Base-by-base conservation (phyloP, 2,329 filamentous ascomycete species). In the Paecilomyces sp. region DNA sequence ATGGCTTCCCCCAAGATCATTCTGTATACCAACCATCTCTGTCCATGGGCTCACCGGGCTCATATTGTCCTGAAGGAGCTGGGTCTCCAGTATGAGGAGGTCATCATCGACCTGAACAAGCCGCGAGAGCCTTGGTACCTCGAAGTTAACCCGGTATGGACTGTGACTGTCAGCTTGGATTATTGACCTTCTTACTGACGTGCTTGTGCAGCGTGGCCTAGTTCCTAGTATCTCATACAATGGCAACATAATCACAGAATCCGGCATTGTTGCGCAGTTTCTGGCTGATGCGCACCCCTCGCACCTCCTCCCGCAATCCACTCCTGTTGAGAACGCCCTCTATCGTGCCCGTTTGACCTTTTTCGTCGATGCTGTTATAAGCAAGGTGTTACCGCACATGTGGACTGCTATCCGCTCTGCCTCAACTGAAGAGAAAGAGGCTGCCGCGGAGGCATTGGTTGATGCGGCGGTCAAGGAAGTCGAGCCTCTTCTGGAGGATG, bases 61-160 rank as follows among this genome's bases (percentile, higher is more conserved):
- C 87, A 92, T 66, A 90, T 91, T 61, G 83, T 83, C 5, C 81
- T 92, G 28, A 80, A 82, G 31, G 89, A 91, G 69, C 82, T 89
- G 12, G 80, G 80, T 11, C 69, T 92, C 31, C 79, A 83, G 0
- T 90, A 85, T 67, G 85, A 90, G 60, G 86, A 91, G 65, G 85
- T 89, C 61, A 84, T 85, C 60, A 89, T 95, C 66, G 88, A 93
- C 71, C 80, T 94, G 54, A 74, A 77, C 65, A 82, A 75, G 9
- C 90, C 90, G 0, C 85, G 90, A 9, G 85, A 88, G 30, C 79
- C 83, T 41, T 90, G 87, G 79, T 94, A 93, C 71, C 82, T 94
- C 8, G 79, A 87, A 57, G 77, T 94, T 70, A 92, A 93, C 77
- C 89, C 90, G 2, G 81, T 82, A 75, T 57, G 73, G 60, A 33